phyloP scores from a whole-genome alignment of 108 stramenopile species.

The Aurantiochytrium sp. region DNA sequence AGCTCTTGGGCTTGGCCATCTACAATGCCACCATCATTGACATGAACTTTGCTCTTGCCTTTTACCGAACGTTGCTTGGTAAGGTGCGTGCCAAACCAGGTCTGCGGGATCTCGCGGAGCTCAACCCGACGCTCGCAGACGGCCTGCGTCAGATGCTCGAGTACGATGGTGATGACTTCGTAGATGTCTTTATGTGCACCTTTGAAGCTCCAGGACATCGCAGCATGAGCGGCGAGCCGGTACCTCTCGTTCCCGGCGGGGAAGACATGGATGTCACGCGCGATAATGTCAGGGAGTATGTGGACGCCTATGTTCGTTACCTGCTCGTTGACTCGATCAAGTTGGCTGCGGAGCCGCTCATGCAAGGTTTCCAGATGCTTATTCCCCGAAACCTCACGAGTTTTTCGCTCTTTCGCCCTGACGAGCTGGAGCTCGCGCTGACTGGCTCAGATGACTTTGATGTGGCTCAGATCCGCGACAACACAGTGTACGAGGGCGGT shows the following conservation, averaged over 20 bases:
- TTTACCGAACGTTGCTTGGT: conserved; percentile 41
- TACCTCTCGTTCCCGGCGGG: conserved; percentile 32
- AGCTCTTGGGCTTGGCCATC: conserved; percentile 40
- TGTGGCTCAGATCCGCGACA: neutral
- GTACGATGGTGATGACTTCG: conserved; percentile 30
- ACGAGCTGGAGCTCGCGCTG: conserved; percentile 77
- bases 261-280: conserved; percentile 12
- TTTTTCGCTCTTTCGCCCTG: conserved; percentile 62
- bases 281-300: conserved; percentile 31
- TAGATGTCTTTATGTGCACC: neutral
- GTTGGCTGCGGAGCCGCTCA: conserved; percentile 64
- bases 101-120: conserved; percentile 21
- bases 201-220: neutral
- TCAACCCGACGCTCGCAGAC: conserved; percentile 22
- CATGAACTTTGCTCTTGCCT: conserved; percentile 22
- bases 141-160: conserved; percentile 32
- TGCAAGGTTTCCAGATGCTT: conserved; percentile 62
- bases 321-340: conserved; percentile 62
- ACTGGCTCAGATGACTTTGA: conserved; percentile 74
- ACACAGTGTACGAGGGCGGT: conserved; percentile 38
- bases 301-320: conserved; percentile 30
- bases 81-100: neutral
- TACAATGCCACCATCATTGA: conserved; percentile 47
- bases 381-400: conserved; percentile 44
- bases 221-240: neutral